These are phyloP conservation scores for Phytophthora uliginosa DNA, from an alignment of 352 stramenopile genomes.

Conservation along the genomic window DNA sequence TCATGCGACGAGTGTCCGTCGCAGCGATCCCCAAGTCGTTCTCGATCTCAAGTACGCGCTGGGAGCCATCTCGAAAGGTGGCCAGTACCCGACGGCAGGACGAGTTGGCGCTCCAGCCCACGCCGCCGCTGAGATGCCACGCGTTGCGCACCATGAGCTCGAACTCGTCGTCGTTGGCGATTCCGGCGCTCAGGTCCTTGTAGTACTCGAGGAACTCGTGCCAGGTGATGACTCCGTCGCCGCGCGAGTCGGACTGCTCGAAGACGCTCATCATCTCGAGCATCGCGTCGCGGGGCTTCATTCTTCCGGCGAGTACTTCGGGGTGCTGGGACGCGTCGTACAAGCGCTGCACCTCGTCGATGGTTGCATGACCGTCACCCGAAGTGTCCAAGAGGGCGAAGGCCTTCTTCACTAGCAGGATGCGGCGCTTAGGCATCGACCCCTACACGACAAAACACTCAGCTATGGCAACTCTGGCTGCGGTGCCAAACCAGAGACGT, in stretches of 20 bases:
- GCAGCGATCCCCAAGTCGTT: conserved; percentile 72
- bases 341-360: conserved; percentile 77
- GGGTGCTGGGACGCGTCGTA: conserved; percentile 89
- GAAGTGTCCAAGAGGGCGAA: conserved; percentile 84
- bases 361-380: conserved; percentile 63
- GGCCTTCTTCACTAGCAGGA: conserved; percentile 87
- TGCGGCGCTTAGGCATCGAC: conserved; percentile 79
- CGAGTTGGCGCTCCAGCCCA: conserved; percentile 80
- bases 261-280: conserved; percentile 89
- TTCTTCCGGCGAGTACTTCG: conserved; percentile 74
- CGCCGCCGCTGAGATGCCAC: conserved; percentile 89
- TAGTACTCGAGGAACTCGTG: conserved; percentile 93
- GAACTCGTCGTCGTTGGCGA: conserved; percentile 89
- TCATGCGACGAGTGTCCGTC: conserved; percentile 59
- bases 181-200: conserved; percentile 86
- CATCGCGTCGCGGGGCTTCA: conserved; percentile 72
- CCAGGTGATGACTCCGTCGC: conserved; percentile 76
- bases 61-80: conserved; percentile 73
- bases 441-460: conserved; percentile 39
- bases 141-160: conserved; percentile 89
- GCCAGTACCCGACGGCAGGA: conserved; percentile 79
- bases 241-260: conserved; percentile 43
- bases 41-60: conserved; percentile 76
- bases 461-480: not conserved
- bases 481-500: conserved; percentile 12